Conservation (phyloP, 768 basidiomycete genomes). For the Dacryopinax primogenitus region DNA sequence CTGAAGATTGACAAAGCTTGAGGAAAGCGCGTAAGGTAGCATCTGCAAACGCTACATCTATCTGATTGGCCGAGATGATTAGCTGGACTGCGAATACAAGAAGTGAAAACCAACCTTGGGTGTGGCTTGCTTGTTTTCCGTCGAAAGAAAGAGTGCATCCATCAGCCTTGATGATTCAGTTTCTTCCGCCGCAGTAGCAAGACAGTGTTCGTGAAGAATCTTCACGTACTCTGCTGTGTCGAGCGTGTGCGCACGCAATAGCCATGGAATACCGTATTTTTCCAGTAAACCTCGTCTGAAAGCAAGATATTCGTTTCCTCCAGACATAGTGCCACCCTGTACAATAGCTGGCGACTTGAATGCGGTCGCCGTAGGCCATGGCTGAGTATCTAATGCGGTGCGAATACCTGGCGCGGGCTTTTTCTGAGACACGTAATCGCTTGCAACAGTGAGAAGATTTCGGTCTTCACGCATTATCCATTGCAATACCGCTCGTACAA, state of each 20-base stretch:
- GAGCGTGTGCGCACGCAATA: constrained; percentile 52
- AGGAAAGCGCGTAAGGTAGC: constrained; percentile 39
- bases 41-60: constrained; percentile 27
- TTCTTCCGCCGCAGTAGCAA: not conserved
- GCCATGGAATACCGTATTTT: constrained; percentile 54
- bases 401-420: constrained; percentile 53
- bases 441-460: constrained; percentile 46
- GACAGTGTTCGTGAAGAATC: not conserved
- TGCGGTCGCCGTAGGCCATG: constrained; percentile 41
- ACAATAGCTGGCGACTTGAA: not conserved
- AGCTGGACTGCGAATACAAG: constrained; percentile 14
- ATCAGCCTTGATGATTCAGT: not conserved
- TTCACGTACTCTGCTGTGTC: constrained; percentile 41
- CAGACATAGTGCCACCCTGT: constrained; percentile 27
- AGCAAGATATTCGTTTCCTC: constrained; percentile 48
- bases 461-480: constrained; percentile 65
- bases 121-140: not conserved
- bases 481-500: constrained; percentile 43
- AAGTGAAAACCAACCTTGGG: not conserved
- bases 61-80: not conserved
- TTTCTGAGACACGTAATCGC: constrained; percentile 51
- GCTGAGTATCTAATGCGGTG: constrained; percentile 29
- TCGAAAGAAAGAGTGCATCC: not conserved
- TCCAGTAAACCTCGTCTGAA: constrained; percentile 41
- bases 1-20: constrained; percentile 40